These are phyloP conservation scores for Nitzschia sp. DNA, from an alignment of 108 stramenopile genomes.

Conservation along the genomic window DNA sequence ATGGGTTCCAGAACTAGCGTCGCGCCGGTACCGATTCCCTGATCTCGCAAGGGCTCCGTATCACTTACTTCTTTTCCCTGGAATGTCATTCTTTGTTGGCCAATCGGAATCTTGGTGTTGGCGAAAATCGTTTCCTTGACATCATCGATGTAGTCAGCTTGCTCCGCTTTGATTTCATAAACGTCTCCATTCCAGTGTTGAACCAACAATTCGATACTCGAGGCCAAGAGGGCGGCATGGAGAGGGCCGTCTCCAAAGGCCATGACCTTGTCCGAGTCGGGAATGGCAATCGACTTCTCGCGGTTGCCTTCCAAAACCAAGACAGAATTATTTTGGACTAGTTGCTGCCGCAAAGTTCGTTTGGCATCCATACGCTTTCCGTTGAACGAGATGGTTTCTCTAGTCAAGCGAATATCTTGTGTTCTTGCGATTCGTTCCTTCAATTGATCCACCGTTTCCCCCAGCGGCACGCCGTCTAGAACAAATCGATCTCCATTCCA, in stretches of 20 bases:
- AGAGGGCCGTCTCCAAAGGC: slow-evolving; percentile 11
- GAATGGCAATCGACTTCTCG: slow-evolving; percentile 6
- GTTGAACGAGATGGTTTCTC: slow-evolving; percentile 16
- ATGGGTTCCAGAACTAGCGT: slow-evolving; percentile 16
- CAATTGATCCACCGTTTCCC: slow-evolving; percentile 14
- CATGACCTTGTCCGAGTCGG: slow-evolving; percentile 15
- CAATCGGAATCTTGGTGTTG: neutral
- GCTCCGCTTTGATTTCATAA: neutral
- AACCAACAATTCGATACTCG: slow-evolving; percentile 9
- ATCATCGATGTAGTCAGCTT: slow-evolving; percentile 30
- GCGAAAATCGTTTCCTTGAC: slow-evolving; percentile 10
- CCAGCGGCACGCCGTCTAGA: slow-evolving; percentile 12
- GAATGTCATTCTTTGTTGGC: slow-evolving; percentile 8
- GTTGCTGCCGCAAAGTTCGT: slow-evolving; percentile 25
- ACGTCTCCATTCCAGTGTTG: slow-evolving; percentile 20
- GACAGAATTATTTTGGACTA: slow-evolving; percentile 25
- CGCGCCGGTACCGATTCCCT: slow-evolving; percentile 20
- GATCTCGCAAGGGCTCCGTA: slow-evolving; percentile 7
- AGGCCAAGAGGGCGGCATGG: neutral
- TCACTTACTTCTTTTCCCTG: slow-evolving; percentile 21
- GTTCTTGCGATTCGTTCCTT: slow-evolving; percentile 18
- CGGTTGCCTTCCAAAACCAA: slow-evolving; percentile 27
- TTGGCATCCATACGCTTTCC: slow-evolving; percentile 19
- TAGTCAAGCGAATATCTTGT: slow-evolving; percentile 11
- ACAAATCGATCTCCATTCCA: slow-evolving; percentile 27